Evolutionary conservation across 192 early-diverging fungal species (phyloP), one percentile per base, ranked within the genome.

Genomic region (Coemansia aciculifera): DNA sequence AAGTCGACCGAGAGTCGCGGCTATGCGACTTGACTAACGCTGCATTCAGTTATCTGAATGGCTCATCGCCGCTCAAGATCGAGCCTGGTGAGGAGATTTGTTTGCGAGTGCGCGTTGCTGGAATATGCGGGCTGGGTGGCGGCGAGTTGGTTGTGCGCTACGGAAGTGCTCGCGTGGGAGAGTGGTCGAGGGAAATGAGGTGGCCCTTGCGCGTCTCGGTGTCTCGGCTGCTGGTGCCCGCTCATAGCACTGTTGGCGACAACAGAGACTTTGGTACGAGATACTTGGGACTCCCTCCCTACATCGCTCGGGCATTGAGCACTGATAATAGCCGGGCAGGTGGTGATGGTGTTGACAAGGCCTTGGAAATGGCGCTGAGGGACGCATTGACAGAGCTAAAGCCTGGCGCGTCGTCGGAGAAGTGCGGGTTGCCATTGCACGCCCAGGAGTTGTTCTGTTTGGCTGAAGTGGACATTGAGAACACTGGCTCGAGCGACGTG

Each of bases 161-260:
- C 21, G 74, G 71, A 13, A 59, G 23, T 27, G 40, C 57, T 10
- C 43, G 27, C 0, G 52, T 37, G 1, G 36, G 57, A 0, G 68
- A 31, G 19, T 82, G 79, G 79, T 61, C 66, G 52, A 49, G 79
- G 5, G 75, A 70, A 64, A 27, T 82, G 65, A 43, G 68, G 23
- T 74, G 72, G 75, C 69, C 79, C 8, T 7, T 82, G 62, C 71
- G 61, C 59, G 66, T 82, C 2, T 71, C 79, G 0, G 72, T 77
- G 8, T 59, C 66, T 10, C 71, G 68, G 5, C 48, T 82, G 17
- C 32, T 82, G 10, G 69, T 60, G 8, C 66, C 72, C 0, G 65
- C 69, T 37, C 61, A 59, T 12, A 37, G 38, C 29, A 13, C 44
- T 10, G 24, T 61, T 3, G 44, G 46, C 3, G 31, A 19, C 12